Evolutionary conservation across 2,329 filamentous ascomycete species (phyloP), one percentile per base, ranked within the genome.

Genomic region (Neocatenulostroma microsporum): DNA sequence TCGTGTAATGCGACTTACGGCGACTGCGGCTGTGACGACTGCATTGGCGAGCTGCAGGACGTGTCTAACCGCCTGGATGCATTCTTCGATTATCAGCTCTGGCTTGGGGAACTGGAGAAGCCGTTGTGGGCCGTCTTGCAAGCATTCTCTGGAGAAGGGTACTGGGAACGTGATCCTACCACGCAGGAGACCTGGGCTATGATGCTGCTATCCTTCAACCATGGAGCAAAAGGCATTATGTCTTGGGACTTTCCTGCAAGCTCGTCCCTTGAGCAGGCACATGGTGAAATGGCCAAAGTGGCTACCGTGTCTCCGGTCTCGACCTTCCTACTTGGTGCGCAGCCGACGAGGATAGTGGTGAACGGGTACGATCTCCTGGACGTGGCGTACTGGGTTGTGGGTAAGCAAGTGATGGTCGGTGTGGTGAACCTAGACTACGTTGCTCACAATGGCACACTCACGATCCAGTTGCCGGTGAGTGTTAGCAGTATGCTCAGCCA

Each of bases 1-100:
- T 54, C 57, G 0, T 76, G 72, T 53, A 80, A 79, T 54, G 41
- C 58, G 3, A 79, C 75, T 0, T 72, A 77, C 35, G 76, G 76
- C 43, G 71, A 74, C 58, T 78, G 75, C 57, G 76, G 76, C 7
- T 80, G 77, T 55, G 76, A 80, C 50, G 69, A 74, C 54, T 80
- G 76, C 53, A 37, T 42, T 15, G 73, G 71, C 34, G 54, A 52
- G n/a, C 61, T 78, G 13, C 60, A 64, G 14, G 76, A 80, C 48
- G 69, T 79, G 18, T 55, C 62, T 1, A 52, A 51, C 6, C 63
- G 69, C 2, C 49, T 71, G 1, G 64, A 72, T 32, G 47, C 53
- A 1, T 62, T 66, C 21, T 49, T 55, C 13, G 44, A 49, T 5
- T 72, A 67, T 37, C 62, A 67, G 39, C 45, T 44, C 1, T 66